Percentiles rank a stretch among this genome's conserved stretches.
Evolutionary conservation across 352 stramenopile genomes (phyloP).

Genomic region (Phytophthora syringae): DNA sequence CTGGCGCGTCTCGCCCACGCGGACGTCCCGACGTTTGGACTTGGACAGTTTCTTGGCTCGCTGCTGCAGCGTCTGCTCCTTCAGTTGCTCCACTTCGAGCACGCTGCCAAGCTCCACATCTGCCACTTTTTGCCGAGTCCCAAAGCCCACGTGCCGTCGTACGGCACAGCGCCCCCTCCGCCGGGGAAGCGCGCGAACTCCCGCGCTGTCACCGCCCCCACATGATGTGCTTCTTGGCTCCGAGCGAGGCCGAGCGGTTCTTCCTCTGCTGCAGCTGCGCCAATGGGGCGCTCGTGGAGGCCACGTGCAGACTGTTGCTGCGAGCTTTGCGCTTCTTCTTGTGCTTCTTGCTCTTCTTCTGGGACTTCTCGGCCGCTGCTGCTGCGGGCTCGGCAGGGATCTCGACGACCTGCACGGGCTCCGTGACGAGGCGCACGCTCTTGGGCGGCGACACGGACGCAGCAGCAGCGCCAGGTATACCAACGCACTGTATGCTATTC

Average conservation of each 20-base stretch:
- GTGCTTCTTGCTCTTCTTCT: slow-evolving; percentile 79
- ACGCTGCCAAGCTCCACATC: slow-evolving; percentile 80
- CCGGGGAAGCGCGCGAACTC: slow-evolving; percentile 86
- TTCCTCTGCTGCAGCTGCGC: slow-evolving; percentile 43
- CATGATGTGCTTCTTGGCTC: slow-evolving; percentile 71
- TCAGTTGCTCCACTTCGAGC: slow-evolving; percentile 64
- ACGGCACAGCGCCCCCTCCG: slow-evolving; percentile 74
- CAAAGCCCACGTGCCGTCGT: slow-evolving; percentile 84
- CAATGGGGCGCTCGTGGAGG: slow-evolving; percentile 27
- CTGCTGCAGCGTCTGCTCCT: slow-evolving; percentile 55
- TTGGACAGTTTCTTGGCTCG: slow-evolving; percentile 72
- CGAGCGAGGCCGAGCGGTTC: slow-evolving; percentile 70
- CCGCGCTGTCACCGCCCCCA: slow-evolving; percentile 75
- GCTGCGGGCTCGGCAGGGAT: slow-evolving; percentile 31
- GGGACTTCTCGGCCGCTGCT: slow-evolving; percentile 24
- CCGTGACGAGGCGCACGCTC: slow-evolving; percentile 49
- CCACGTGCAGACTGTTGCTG: slow-evolving; percentile 72
- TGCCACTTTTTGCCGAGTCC: slow-evolving; percentile 64
- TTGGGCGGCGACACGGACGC: slow-evolving; percentile 37
- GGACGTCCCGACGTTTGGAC: slow-evolving; percentile 57
- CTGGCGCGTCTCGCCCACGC: slow-evolving; percentile 75
- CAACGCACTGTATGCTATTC: slow-evolving; percentile 27
- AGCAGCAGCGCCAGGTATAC: slow-evolving; percentile 32
- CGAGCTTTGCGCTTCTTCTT: slow-evolving; percentile 77
- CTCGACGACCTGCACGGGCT: slow-evolving; percentile 52